Percentiles rank a stretch among this genome's conserved stretches.
phyloP scores from a whole-genome alignment of 768 basidiomycete genomes.

The Calocera cornea region DNA sequence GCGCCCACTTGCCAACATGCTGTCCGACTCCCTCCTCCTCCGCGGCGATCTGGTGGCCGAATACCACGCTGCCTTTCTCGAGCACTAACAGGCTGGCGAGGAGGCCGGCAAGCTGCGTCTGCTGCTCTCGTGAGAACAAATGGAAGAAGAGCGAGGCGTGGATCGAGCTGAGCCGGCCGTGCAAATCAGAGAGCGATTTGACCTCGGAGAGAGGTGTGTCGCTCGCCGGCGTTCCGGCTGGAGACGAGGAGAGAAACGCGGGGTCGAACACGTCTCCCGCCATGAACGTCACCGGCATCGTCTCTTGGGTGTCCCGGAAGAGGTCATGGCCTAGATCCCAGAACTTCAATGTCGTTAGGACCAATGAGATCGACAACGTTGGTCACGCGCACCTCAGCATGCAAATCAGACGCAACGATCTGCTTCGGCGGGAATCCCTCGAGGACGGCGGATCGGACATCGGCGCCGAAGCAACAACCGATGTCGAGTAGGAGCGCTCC shows the following conservation, averaged over 20 bases:
- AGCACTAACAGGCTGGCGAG: slow-evolving; percentile 22
- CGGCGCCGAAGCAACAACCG: slow-evolving; percentile 28
- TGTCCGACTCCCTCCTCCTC: background rate
- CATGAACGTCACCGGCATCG: slow-evolving; percentile 10
- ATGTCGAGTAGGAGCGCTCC: slow-evolving; percentile 33
- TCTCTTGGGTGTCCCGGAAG: slow-evolving; percentile 8
- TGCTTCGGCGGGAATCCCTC: slow-evolving; percentile 13
- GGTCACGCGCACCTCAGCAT: background rate
- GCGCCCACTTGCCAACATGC: background rate
- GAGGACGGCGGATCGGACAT: slow-evolving; percentile 10
- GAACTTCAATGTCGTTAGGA: slow-evolving; percentile 3
- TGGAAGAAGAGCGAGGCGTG: slow-evolving; percentile 39
- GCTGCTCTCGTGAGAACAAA: slow-evolving; percentile 21
- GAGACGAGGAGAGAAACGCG: background rate
- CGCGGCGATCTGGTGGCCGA: slow-evolving; percentile 20
- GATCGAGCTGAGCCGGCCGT: slow-evolving; percentile 28
- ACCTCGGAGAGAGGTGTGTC: slow-evolving; percentile 6
- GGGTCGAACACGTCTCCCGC: slow-evolving; percentile 12
- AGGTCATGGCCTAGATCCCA: slow-evolving; percentile 16
- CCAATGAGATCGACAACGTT: background rate
- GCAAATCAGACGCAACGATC: slow-evolving; percentile 11
- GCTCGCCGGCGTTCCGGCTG: background rate
- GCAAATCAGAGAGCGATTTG: slow-evolving; percentile 11
- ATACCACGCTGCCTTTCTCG: slow-evolving; percentile 22
- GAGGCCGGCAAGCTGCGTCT: slow-evolving; percentile 18